Percentiles rank a stretch among this genome's conserved stretches.
Conservation (phyloP, 2,329 filamentous ascomycete species). For the Phialophora chinensis region DNA sequence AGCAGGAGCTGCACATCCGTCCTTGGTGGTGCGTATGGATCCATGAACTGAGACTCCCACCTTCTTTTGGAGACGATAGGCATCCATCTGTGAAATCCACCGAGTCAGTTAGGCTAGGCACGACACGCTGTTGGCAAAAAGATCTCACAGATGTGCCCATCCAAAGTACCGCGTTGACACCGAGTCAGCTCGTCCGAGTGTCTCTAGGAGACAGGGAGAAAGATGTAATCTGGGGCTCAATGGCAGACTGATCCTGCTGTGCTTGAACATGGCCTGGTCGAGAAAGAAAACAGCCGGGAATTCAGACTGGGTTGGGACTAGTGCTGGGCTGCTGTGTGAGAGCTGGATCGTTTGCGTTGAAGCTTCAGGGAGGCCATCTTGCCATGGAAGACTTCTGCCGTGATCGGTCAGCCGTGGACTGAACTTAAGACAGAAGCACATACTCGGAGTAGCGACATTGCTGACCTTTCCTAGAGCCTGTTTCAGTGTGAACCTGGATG, state of each 20-base stretch:
- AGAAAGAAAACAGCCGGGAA: constrained; percentile 31
- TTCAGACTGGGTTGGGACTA: constrained; percentile 1
- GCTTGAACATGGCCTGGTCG: constrained; percentile 20
- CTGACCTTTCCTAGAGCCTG: constrained; percentile 12
- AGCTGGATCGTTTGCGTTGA: constrained; percentile 6
- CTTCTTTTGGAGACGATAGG: constrained; percentile 29
- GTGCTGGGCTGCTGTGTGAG: neutral
- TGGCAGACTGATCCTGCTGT: constrained; percentile 7
- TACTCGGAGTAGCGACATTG: constrained; percentile 14
- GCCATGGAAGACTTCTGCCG: constrained; percentile 7
- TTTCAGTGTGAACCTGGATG: neutral
- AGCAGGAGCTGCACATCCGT: constrained; percentile 22
- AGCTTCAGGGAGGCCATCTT: neutral
- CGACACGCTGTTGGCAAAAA: too few relatives aligned
- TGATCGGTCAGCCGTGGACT: neutral
- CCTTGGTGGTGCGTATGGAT: constrained; percentile 37
- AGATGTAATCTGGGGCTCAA: constrained; percentile 17
- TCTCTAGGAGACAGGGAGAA: neutral
- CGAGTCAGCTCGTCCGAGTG: neutral
- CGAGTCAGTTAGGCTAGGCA: neutral
- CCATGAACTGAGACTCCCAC: constrained; percentile 23
- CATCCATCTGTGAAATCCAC: constrained; percentile 33
- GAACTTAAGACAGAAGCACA: neutral
- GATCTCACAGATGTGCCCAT: constrained; percentile 13
- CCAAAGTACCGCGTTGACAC: constrained; percentile 4